These are phyloP conservation scores for Penicillium steckii DNA, from an alignment of 495 filamentous ascomycete species.

Conservation along the genomic window DNA sequence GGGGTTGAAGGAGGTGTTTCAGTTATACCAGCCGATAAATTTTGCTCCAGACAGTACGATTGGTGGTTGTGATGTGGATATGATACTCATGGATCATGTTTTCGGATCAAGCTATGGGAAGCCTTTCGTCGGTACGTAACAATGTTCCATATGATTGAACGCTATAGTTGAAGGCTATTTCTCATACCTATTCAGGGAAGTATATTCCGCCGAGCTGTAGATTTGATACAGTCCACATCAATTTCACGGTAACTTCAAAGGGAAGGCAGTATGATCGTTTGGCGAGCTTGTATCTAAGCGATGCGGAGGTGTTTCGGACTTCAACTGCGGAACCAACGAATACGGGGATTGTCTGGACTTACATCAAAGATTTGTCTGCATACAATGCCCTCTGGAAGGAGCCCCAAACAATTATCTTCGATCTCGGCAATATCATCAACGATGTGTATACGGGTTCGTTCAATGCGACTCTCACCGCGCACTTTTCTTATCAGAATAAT, in stretches of 20 bases:
- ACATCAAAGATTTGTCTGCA: conserved; percentile 80
- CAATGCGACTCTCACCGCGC: conserved; percentile 78
- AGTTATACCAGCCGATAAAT: conserved; percentile 66
- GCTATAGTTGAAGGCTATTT: neutral
- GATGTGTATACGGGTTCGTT: conserved; percentile 76
- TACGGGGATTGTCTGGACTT: conserved; percentile 71
- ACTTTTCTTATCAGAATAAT: conserved; percentile 54
- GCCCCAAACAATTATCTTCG: conserved; percentile 77
- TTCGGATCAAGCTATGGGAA: conserved; percentile 77
- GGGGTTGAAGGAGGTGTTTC: conserved; percentile 55
- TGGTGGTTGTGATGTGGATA: conserved; percentile 44
- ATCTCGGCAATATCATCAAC: conserved; percentile 75
- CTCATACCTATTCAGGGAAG: conserved; percentile 41
- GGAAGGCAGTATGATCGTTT: conserved; percentile 82
- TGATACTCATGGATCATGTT: conserved; percentile 65
- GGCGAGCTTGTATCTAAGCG: conserved; percentile 75
- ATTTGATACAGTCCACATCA: conserved; percentile 79
- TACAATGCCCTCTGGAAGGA: conserved; percentile 66
- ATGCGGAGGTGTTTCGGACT: conserved; percentile 80
- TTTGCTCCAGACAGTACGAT: conserved; percentile 32
- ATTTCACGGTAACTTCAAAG: conserved; percentile 72
- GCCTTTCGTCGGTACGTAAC: conserved; percentile 70
- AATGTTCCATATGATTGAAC: neutral
- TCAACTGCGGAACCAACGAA: conserved; percentile 80
- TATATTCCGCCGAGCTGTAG: conserved; percentile 68